Conservation (phyloP, 1,284 basidiomycete genomes). For the Volvariella surrecta region DNA sequence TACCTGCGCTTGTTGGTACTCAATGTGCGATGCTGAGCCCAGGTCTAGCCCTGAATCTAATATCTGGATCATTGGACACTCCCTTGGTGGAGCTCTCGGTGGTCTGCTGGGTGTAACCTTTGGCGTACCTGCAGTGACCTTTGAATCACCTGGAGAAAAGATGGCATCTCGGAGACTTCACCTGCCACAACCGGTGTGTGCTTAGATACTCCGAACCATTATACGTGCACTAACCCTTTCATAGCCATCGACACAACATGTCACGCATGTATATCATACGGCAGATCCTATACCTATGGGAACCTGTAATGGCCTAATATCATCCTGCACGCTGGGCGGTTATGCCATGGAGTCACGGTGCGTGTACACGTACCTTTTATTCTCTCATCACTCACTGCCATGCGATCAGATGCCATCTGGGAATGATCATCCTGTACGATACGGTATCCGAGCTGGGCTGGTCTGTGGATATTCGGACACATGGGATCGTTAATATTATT, state of each 20-base stretch:
- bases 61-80: slow-evolving; percentile 93
- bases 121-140: slow-evolving; percentile 84
- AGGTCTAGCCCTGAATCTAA: slow-evolving; percentile 62
- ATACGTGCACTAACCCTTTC: too few relatives aligned
- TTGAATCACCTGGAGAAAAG: slow-evolving; percentile 89
- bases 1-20: slow-evolving; percentile 4
- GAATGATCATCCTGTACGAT: slow-evolving; percentile 83
- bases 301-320: slow-evolving; percentile 70
- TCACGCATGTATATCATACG: slow-evolving; percentile 81
- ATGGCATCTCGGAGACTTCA: slow-evolving; percentile 84
- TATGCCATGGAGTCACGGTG: slow-evolving; percentile 74
- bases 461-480: slow-evolving; percentile 75
- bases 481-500: slow-evolving; percentile 80
- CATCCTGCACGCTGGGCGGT: slow-evolving; percentile 64
- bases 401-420: slow-evolving; percentile 61
- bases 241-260: slow-evolving; percentile 64
- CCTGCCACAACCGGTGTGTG: slow-evolving; percentile 69
- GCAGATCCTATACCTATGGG: slow-evolving; percentile 86
- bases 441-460: slow-evolving; percentile 82
- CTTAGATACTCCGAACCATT: slow-evolving; percentile 1
- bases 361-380: slow-evolving; percentile 13
- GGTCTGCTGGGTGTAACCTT: slow-evolving; percentile 88
- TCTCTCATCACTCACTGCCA: not conserved
- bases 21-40: not conserved
- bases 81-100: slow-evolving; percentile 77